phyloP scores from a whole-genome alignment of 176 grass and related monocot species.

The Aegilops speltoides region DNA sequence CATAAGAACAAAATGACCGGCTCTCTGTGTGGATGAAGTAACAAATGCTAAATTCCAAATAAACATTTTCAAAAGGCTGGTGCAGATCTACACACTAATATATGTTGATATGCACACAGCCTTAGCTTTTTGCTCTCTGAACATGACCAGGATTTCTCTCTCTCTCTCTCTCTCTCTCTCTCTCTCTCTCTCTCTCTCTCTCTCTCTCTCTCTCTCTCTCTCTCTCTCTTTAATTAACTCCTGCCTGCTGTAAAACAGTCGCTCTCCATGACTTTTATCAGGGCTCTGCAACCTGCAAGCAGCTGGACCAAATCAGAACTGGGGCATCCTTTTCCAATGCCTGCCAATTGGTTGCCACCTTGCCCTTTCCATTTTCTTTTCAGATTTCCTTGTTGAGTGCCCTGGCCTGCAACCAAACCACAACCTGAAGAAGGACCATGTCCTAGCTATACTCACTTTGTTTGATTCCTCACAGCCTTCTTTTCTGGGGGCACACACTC shows the following conservation, averaged over 20 bases:
- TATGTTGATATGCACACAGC: background rate
- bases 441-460: conserved; percentile 24
- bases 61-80: conserved; percentile 7
- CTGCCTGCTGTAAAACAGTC: conserved; percentile 34
- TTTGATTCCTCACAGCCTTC: conserved; percentile 29
- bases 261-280: conserved; percentile 51
- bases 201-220: background rate
- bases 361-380: conserved; percentile 39
- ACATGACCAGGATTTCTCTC: background rate
- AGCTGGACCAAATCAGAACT: conserved; percentile 32
- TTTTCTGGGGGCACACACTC: conserved; percentile 32
- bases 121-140: too few relatives aligned
- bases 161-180: background rate
- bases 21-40: background rate
- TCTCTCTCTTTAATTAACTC: conserved; percentile 3
- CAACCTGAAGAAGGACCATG: conserved; percentile 34
- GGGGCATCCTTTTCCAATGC: conserved; percentile 46
- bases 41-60: conserved; percentile 2
- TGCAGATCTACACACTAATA: conserved; percentile 10
- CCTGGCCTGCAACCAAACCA: conserved; percentile 3
- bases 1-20: background rate
- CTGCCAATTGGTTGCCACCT: conserved; percentile 23
- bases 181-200: background rate
- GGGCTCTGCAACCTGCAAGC: conserved; percentile 26
- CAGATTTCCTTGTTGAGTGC: conserved; percentile 5